Percentiles rank a stretch among this genome's conserved stretches.
Conservation (phyloP, 164 flowering plant genomes). For the Paratinospora sagittata region DNA sequence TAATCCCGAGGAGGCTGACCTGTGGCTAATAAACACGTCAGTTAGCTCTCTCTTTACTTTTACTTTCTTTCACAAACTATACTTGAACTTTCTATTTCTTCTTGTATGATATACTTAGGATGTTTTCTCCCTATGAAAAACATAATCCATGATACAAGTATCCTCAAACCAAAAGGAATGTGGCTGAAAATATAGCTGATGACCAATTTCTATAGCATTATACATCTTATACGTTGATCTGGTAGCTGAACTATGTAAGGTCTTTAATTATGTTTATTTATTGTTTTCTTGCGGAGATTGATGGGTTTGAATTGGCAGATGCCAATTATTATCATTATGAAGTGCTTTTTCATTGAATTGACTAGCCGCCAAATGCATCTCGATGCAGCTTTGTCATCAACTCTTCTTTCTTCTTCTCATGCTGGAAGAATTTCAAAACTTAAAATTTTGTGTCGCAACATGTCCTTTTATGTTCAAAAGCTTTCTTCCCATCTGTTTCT, state of each 20-base stretch:
- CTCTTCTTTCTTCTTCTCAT: too few relatives aligned
- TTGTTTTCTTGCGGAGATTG: too few relatives aligned
- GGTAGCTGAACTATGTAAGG: not conserved
- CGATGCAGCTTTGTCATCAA: not conserved
- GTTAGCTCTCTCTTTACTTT: slow-evolving; percentile 9
- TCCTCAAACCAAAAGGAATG: not conserved
- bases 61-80: not conserved
- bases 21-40: slow-evolving; percentile 98
- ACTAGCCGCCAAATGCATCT: not conserved
- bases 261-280: not conserved
- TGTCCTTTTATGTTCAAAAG: too few relatives aligned
- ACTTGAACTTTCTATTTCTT: not conserved
- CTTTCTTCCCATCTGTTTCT: too few relatives aligned
- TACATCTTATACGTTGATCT: not conserved
- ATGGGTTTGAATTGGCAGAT: too few relatives aligned
- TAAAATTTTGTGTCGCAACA: too few relatives aligned
- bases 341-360: not conserved
- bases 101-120: not conserved
- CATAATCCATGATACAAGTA: not conserved
- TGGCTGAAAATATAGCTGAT: not conserved
- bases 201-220: not conserved
- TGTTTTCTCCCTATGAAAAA: not conserved
- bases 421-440: too few relatives aligned
- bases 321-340: too few relatives aligned
- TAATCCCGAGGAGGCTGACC: slow-evolving; percentile 78